Percentiles rank a stretch among this genome's conserved stretches.
Evolutionary conservation across 208 protist genomes (phyloP).

Genomic region (Leishmania guyanensis): DNA sequence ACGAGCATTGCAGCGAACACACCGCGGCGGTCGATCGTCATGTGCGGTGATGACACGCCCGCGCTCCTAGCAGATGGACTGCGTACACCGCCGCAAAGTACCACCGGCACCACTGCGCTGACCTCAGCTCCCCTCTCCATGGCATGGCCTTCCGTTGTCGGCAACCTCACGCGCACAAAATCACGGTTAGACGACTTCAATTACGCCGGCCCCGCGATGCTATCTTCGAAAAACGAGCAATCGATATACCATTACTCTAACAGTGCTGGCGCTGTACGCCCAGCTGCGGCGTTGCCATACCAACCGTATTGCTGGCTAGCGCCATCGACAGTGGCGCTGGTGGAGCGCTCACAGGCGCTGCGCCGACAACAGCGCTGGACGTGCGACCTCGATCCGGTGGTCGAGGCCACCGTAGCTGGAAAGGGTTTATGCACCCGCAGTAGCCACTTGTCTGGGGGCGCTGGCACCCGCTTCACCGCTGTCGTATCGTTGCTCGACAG

Average conservation of each 20-base stretch:
- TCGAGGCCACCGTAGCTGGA: constrained; percentile 49
- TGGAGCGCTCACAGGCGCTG: constrained; percentile 55
- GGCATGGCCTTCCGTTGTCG: constrained; percentile 3
- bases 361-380: constrained; percentile 67
- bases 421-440: neutral
- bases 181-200: constrained; percentile 1
- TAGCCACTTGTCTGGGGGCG: neutral
- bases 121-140: neutral
- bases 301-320: constrained; percentile 60
- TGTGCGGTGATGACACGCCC: neutral
- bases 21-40: neutral
- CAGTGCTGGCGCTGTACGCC: neutral
- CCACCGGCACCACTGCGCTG: neutral
- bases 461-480: neutral
- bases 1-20: constrained; percentile 62
- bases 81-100: neutral
- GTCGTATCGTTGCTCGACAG: neutral
- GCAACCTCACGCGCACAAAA: constrained; percentile 18
- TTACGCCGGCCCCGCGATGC: neutral
- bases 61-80: neutral
- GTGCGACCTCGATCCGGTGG: constrained; percentile 63
- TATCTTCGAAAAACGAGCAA: neutral
- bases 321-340: constrained; percentile 42
- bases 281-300: constrained; percentile 22
- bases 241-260: neutral